A percentile compares a stretch with the other conserved stretches of the same genome.
Conservation (phyloP, 345 rosid species). For the Leavenworthia alabamica region DNA sequence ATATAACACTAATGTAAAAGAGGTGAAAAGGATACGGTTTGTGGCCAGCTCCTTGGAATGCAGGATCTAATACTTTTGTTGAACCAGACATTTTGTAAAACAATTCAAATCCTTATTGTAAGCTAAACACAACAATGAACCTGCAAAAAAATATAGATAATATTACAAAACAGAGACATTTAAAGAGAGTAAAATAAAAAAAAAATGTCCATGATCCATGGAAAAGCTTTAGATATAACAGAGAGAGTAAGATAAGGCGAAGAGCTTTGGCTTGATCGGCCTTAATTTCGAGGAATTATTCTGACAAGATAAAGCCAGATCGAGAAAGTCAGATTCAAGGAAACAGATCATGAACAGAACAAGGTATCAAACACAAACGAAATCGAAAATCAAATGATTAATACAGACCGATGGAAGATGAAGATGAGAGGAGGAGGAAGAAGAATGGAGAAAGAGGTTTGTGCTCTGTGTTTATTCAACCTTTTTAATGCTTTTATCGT, state of each 20-base stretch:
- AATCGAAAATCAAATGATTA: slow-evolving; percentile 10
- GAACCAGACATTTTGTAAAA: slow-evolving; percentile 60
- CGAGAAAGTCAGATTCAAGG: not conserved
- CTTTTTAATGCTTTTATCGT: slow-evolving; percentile 13
- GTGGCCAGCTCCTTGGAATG: slow-evolving; percentile 94
- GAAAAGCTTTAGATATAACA: not conserved
- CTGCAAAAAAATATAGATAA: too few species aligned
- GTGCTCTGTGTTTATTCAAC: slow-evolving; percentile 6
- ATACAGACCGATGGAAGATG: not conserved
- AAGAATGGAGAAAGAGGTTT: slow-evolving; percentile 1
- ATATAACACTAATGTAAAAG: not conserved
- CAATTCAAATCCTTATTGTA: not conserved
- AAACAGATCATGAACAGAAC: too few species aligned
- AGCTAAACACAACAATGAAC: not conserved
- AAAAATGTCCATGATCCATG: not conserved
- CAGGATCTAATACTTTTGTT: slow-evolving; percentile 76
- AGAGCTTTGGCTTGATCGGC: not conserved
- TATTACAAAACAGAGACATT: too few species aligned
- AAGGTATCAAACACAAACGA: not conserved
- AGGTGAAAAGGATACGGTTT: slow-evolving; percentile 71
- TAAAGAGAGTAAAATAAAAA: not conserved
- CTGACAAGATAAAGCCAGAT: too few species aligned
- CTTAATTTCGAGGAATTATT: not conserved
- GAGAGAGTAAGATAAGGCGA: not conserved
- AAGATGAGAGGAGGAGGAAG: slow-evolving; percentile 7